A percentile compares a stretch with the other conserved stretches of the same genome.
phyloP scores from a whole-genome alignment of 345 rosid genomes.

The Pistacia vera region DNA sequence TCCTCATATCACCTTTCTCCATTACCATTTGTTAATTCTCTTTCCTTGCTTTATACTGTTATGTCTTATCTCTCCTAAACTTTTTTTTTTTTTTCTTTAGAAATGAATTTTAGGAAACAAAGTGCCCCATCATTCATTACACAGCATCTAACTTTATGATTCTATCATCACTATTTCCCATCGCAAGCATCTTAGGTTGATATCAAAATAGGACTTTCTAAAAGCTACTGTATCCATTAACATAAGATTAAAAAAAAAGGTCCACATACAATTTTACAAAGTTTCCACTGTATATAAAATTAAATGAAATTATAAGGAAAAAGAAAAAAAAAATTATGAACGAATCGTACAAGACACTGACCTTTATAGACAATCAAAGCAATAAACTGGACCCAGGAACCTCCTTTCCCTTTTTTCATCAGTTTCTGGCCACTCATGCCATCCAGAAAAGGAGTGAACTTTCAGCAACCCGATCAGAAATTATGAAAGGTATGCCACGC shows the following conservation, averaged over 20 bases:
- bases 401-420: slow-evolving; percentile 9
- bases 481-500: slow-evolving; percentile 8
- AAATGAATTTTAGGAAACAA: not conserved
- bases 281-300: slow-evolving; percentile 6
- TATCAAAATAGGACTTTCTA: not conserved
- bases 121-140: not conserved
- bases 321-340: not conserved
- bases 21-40: not conserved
- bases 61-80: no score
- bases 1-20: not conserved
- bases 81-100: no score
- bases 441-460: slow-evolving; percentile 22
- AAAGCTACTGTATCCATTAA: slow-evolving; percentile 1
- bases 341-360: slow-evolving; percentile 19
- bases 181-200: not conserved
- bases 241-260: not conserved
- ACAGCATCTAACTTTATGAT: not conserved
- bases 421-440: slow-evolving; percentile 9
- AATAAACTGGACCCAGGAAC: slow-evolving; percentile 2
- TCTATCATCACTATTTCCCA: no score
- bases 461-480: slow-evolving; percentile 21
- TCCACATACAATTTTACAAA: slow-evolving; percentile 19
- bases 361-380: slow-evolving; percentile 28
- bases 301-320: slow-evolving; percentile 3
- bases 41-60: not conserved